These are phyloP conservation scores for Capronia epimyces DNA, from an alignment of 2,329 filamentous ascomycete genomes.

Conservation along the genomic window DNA sequence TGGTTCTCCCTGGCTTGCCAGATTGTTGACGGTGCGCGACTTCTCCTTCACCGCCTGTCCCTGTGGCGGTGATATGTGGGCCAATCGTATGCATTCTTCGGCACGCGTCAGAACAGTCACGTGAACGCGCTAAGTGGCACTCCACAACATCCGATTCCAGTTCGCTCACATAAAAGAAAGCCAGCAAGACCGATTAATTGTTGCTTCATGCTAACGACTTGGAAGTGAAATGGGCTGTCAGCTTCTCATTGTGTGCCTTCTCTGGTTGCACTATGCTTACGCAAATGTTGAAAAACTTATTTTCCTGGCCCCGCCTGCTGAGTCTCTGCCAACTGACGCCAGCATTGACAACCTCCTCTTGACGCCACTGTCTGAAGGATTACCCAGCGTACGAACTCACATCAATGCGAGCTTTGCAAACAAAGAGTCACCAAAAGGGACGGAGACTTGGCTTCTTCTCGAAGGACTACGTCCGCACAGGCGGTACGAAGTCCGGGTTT, in stretches of 20 bases:
- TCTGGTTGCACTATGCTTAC: conserved; percentile 24
- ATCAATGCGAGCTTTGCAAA: conserved; percentile 65
- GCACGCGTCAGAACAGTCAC: background rate
- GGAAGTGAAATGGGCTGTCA: background rate
- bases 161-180: background rate
- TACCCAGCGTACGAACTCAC: conserved; percentile 55
- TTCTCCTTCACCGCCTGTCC: conserved; percentile 21
- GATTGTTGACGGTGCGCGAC: conserved; percentile 24
- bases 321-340: conserved; percentile 53
- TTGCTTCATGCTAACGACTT: background rate
- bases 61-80: conserved; percentile 1
- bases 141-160: background rate
- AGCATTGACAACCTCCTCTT: conserved; percentile 59
- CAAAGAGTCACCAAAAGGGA: conserved; percentile 48
- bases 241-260: background rate
- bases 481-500: conserved; percentile 85
- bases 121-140: background rate
- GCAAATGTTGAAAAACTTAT: conserved; percentile 91
- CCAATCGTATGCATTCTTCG: conserved; percentile 4
- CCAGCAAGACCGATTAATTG: background rate
- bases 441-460: conserved; percentile 73
- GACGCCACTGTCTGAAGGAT: conserved; percentile 56
- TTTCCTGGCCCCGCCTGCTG: conserved; percentile 65
- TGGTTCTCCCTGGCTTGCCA: background rate
- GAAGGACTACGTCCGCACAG: conserved; percentile 62